Percentiles rank a stretch among this genome's conserved stretches.
Evolutionary conservation across 2,329 filamentous ascomycete species (phyloP).

Genomic region (Venturia aucupariae): DNA sequence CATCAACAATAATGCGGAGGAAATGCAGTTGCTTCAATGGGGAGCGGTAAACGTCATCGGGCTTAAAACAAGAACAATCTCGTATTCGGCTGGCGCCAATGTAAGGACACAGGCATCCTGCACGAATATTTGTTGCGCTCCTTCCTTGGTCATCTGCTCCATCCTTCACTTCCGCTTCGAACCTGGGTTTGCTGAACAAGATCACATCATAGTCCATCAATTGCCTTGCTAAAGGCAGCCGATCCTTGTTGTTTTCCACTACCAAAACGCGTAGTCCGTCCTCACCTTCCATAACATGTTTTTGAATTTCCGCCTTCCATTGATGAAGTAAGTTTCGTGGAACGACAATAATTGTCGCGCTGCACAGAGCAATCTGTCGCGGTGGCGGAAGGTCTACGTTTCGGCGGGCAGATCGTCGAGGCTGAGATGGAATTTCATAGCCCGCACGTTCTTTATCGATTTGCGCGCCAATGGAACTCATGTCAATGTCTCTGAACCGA

Average conservation of each 20-base stretch:
- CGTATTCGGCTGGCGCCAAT: conserved; percentile 34
- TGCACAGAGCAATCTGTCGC: conserved; percentile 49
- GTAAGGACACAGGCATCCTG: conserved; percentile 31
- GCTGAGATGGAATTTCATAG: conserved; percentile 39
- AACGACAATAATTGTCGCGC: conserved; percentile 67
- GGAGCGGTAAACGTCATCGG: conserved; percentile 42
- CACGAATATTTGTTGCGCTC: conserved; percentile 9
- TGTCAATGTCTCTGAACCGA: conserved; percentile 15
- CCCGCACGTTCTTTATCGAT: conserved; percentile 28
- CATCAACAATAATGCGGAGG: conserved; percentile 83
- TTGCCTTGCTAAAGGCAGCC: conserved; percentile 48
- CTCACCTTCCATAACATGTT: conserved; percentile 52
- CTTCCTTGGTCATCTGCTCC: conserved; percentile 33
- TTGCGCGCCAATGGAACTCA: conserved; percentile 20
- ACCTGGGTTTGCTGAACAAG: conserved; percentile 63
- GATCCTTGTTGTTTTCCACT: conserved; percentile 43
- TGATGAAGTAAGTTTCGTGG: conserved; percentile 77
- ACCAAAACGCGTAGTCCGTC: conserved; percentile 53
- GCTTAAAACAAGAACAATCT: conserved; percentile 36
- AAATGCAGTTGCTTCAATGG: conserved; percentile 67
- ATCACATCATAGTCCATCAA: conserved; percentile 65
- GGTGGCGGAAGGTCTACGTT: conserved; percentile 24
- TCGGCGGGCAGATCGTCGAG: conserved; percentile 38
- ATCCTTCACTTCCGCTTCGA: conserved; percentile 57
- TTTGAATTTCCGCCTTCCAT: conserved; percentile 71